Base-by-base conservation (phyloP, 2,329 filamentous ascomycete genomes). In the Aschersonia sp. region DNA sequence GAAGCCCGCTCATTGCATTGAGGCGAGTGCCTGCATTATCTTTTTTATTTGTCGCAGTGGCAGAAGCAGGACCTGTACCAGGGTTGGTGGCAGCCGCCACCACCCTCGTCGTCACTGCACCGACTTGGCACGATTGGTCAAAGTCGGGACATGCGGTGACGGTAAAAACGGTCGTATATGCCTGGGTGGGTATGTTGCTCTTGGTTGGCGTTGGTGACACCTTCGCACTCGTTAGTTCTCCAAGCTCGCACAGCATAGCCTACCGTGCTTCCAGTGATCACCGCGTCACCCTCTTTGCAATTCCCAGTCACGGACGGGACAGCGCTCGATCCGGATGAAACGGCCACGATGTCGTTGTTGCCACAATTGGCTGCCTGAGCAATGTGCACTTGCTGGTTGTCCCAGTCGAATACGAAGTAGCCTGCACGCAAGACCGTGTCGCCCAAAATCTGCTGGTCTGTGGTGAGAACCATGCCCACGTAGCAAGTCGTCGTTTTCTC, bases 361-460 rank as follows among this genome's bases (percentile, higher is more conserved):
- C 63, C 66, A 45, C 67, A 69, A 52, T 67, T 56, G 33, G 63
- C 64, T 1, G 66, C 66, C 55, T 69, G 66, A 1, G 62, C 67
- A 30, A 69, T 53, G 50, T 69, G 66, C 7, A 69, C 58, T 48
- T 59, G 53, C 53, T 63, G 39, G 44, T 69, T 70, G 46, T 70
- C 68, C 64, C 67, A 69, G 51, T 70, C 68, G 43, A 69, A 70
- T 11, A 70, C 64, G 48, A 70, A 69, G 54, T 70, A 70, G 5
- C 68, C 68, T 0, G 68, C 67, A 0, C 67, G 58, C 37, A 70
- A 56, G 6, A 70, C 63, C 30, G 64, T 62, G 53, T 69, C 67
- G 12, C 68, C 68, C 9, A 70, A 58, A 11, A 70, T 67, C 53
- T 69, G 66, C 57, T 68, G 65, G 37, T 64, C 63, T n/a, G 56